Evolutionary conservation across 129 eudicot genomes (phyloP).

Genomic region (Cynara cardunculus): DNA sequence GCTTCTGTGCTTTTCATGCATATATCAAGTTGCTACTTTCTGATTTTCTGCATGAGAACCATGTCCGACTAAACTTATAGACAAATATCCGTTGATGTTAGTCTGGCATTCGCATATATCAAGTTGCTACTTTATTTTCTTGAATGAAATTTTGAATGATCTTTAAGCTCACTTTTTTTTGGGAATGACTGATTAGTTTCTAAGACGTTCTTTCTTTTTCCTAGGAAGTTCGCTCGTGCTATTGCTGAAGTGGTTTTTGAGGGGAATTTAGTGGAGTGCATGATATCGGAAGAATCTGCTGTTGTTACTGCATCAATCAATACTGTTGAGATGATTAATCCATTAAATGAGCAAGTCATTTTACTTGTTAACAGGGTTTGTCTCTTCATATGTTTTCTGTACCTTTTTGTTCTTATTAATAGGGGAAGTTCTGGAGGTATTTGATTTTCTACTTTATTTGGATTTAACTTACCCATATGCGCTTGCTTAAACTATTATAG

Average conservation of each 20-base stretch:
- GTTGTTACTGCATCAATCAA: conserved; percentile 44
- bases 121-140: background rate
- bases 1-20: too few relatives aligned
- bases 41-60: too few relatives aligned
- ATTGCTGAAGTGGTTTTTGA: conserved; percentile 53
- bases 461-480: background rate
- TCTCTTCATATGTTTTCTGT: background rate
- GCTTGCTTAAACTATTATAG: background rate
- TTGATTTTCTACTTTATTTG: background rate
- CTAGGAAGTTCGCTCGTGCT: conserved; percentile 50
- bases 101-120: too few relatives aligned
- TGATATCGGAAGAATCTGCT: conserved; percentile 71
- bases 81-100: background rate
- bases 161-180: conserved; percentile 5
- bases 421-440: background rate
- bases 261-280: conserved; percentile 50
- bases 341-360: conserved; percentile 48
- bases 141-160: background rate
- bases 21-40: too few relatives aligned
- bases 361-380: conserved; percentile 57
- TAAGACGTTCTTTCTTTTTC: conserved; percentile 15
- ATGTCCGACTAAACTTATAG: background rate
- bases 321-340: conserved; percentile 54
- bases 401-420: background rate
- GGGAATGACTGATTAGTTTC: conserved; percentile 4